Evolutionary conservation across 2,329 filamentous ascomycete species (phyloP).

Genomic region (Exserohilum rostratum): DNA sequence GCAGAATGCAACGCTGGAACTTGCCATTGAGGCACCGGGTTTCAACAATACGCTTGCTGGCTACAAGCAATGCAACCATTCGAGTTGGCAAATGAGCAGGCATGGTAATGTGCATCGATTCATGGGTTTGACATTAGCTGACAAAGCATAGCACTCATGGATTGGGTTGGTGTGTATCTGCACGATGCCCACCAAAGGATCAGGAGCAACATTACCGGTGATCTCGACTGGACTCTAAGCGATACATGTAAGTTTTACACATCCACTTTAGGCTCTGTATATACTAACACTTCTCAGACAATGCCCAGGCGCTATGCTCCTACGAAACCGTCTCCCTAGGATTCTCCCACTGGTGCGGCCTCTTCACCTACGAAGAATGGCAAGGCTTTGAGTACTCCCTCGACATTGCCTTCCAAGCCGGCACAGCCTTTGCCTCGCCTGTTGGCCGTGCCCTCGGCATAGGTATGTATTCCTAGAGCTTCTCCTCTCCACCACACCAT

Average conservation of each 20-base stretch:
- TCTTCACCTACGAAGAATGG: conserved; percentile 80
- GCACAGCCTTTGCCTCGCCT: conserved; percentile 67
- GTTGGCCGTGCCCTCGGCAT: conserved; percentile 74
- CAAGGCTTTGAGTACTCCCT: conserved; percentile 72
- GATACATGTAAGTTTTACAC: conserved; percentile 36
- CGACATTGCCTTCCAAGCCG: conserved; percentile 69
- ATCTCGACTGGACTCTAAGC: conserved; percentile 43
- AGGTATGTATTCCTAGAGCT: conserved; percentile 58
- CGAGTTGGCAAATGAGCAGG: conserved; percentile 53
- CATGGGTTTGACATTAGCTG: conserved; percentile 5
- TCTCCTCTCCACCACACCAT: conserved; percentile 37
- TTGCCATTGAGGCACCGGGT: conserved; percentile 67
- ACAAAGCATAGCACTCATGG: conserved; percentile 54
- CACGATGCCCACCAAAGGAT: conserved; percentile 68
- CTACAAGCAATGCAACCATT: conserved; percentile 70
- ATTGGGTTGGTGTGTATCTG: conserved; percentile 71
- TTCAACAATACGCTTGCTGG: conserved; percentile 77
- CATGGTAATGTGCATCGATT: conserved; percentile 50
- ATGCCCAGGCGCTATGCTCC: conserved; percentile 75
- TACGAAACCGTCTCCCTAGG: conserved; percentile 81
- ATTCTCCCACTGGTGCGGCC: conserved; percentile 73
- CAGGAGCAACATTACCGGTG: conserved; percentile 55
- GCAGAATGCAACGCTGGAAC: conserved; percentile 72
- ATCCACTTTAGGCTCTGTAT: too few species aligned
- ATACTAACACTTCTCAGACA: conserved; percentile 49